phyloP scores from a whole-genome alignment of 2,329 filamentous ascomycete genomes.

The Curvularia sp. region DNA sequence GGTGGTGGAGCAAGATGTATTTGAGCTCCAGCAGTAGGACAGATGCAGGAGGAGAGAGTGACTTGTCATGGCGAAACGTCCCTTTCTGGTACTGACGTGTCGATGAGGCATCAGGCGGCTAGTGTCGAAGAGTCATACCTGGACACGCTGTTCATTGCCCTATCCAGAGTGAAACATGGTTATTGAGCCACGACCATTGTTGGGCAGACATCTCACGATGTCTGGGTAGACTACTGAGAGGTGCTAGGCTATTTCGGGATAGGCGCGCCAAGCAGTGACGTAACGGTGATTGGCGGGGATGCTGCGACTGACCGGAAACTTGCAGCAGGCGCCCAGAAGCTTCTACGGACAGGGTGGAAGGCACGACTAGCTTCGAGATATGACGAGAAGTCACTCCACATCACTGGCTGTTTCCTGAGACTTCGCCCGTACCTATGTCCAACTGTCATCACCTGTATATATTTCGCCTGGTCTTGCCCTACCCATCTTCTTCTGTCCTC shows the following conservation, averaged over 20 bases:
- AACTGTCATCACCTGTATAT: constrained; percentile 34
- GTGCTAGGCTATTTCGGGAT: constrained; percentile 1
- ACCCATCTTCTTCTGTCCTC: constrained; percentile 8
- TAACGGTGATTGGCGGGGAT: constrained; percentile 20
- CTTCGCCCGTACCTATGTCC: constrained; percentile 21
- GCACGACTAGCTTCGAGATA: constrained; percentile 29
- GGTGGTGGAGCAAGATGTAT: constrained; percentile 5
- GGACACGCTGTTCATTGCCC: constrained; percentile 3
- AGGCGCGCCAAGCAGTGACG: constrained; percentile 10
- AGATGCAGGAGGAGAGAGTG: neutral
- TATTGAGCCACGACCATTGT: constrained; percentile 6
- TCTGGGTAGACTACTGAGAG: constrained; percentile 1
- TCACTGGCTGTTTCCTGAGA: constrained; percentile 32
- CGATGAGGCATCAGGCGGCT: constrained; percentile 2
- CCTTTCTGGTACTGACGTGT: constrained; percentile 15
- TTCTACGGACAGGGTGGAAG: constrained; percentile 32
- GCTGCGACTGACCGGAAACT: constrained; percentile 25
- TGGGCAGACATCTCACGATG: constrained; percentile 14
- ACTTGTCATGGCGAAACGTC: neutral
- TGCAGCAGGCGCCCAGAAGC: constrained; percentile 34
- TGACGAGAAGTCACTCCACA: constrained; percentile 36
- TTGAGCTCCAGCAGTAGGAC: neutral
- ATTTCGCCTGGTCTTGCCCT: constrained; percentile 17
- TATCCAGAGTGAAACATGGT: neutral
- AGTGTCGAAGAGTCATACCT: constrained; percentile 1